A percentile compares a stretch with the other conserved stretches of the same genome.
phyloP scores from a whole-genome alignment of 768 basidiomycete species.

The Filobasidium floriforme region DNA sequence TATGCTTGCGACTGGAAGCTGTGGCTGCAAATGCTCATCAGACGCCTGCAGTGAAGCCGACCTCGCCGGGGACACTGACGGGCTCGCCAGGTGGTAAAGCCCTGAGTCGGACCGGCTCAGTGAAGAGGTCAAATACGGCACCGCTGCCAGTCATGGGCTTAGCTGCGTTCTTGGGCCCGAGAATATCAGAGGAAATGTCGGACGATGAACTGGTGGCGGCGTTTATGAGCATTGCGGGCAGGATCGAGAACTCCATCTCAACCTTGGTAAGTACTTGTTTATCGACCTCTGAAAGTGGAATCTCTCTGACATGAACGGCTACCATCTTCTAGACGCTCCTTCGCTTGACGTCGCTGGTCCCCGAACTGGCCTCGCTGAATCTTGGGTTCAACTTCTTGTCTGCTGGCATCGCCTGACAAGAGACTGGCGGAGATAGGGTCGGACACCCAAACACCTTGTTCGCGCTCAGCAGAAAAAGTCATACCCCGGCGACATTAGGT shows the following conservation, averaged over 20 bases:
- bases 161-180: constrained; percentile 48
- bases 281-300: neutral
- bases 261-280: constrained; percentile 36
- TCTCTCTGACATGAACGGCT: neutral
- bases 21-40: constrained; percentile 42
- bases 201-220: constrained; percentile 66
- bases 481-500: too few species aligned
- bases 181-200: constrained; percentile 60
- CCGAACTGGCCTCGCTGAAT: neutral
- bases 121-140: constrained; percentile 20
- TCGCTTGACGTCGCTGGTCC: neutral
- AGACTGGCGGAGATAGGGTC: neutral
- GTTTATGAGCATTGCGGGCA: constrained; percentile 65
- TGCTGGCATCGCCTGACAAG: neutral
- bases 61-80: neutral
- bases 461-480: too few species aligned
- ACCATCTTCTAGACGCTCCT: neutral
- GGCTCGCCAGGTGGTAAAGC: neutral
- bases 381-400: neutral
- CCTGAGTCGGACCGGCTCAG: neutral
- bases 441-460: neutral
- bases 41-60: neutral
- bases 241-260: constrained; percentile 66
- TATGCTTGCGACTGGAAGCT: constrained; percentile 73
- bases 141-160: constrained; percentile 48